phyloP scores from a whole-genome alignment of 257 asterid genomes.

The Forsythia viridissima region DNA sequence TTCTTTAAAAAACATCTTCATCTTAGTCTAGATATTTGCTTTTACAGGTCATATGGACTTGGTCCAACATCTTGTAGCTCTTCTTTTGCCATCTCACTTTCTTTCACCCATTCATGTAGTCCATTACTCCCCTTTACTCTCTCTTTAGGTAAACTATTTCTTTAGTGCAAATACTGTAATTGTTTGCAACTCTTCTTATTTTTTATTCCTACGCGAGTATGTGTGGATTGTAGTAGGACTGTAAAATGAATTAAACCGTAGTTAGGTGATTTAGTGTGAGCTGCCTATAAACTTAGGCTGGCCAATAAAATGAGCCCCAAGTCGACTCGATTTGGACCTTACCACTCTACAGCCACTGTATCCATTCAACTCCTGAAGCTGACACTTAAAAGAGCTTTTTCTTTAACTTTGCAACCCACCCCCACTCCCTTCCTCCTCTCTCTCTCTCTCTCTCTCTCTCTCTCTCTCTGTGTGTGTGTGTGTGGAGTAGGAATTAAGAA shows the following conservation, averaged over 20 bases:
- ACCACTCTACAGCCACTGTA: too few species aligned
- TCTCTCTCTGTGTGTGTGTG: too few species aligned
- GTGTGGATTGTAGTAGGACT: not conserved
- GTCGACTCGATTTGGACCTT: too few species aligned
- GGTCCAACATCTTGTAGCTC: not conserved
- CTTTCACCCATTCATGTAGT: too few species aligned
- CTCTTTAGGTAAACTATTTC: too few species aligned
- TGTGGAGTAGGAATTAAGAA: conserved; percentile 10
- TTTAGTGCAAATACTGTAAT: too few species aligned
- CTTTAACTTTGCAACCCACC: not conserved
- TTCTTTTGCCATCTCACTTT: too few species aligned
- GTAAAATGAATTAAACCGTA: not conserved
- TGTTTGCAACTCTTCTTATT: too few species aligned
- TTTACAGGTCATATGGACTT: not conserved
- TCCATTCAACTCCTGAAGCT: not conserved
- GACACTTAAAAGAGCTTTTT: not conserved
- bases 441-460: too few species aligned
- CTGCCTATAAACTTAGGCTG: not conserved
- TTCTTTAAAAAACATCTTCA: not conserved
- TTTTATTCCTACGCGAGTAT: not conserved
- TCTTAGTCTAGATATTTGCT: not conserved
- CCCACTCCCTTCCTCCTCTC: too few species aligned
- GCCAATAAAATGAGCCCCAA: not conserved
- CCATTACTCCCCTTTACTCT: too few species aligned
- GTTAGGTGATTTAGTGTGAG: not conserved